These are phyloP conservation scores for Wickerhamomyces canadensis DNA, from an alignment of 805 yeast species.

Conservation along the genomic window DNA sequence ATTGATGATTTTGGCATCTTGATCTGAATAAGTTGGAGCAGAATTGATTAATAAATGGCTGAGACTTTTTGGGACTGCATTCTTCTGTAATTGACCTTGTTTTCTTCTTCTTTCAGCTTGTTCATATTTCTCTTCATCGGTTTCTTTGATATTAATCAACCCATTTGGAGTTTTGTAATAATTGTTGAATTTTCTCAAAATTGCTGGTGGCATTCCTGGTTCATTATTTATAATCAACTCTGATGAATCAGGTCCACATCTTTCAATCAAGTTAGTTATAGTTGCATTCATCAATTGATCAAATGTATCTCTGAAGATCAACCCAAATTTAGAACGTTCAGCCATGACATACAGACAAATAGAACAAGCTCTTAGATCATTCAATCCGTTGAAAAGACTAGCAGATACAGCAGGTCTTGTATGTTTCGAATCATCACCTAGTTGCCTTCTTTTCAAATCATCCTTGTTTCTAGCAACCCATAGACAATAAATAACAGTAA, in stretches of 20 bases:
- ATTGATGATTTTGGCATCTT: neutral
- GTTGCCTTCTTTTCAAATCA: conserved; percentile 46
- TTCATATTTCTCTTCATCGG: conserved; percentile 37
- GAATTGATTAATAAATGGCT: conserved; percentile 42
- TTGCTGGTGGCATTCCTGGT: conserved; percentile 58
- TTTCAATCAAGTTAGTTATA: conserved; percentile 51
- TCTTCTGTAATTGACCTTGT: conserved; percentile 45
- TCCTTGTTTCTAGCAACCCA: conserved; percentile 62
- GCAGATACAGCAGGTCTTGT: conserved; percentile 55
- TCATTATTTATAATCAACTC: conserved; percentile 42
- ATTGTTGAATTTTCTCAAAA: conserved; percentile 37
- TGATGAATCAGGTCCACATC: conserved; percentile 60
- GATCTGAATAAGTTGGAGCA: conserved; percentile 27
- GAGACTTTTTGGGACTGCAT: conserved; percentile 49
- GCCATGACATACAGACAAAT: conserved; percentile 60
- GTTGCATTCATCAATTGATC: conserved; percentile 64
- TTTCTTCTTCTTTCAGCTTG: conserved; percentile 43
- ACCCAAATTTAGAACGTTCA: conserved; percentile 57
- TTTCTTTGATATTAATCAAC: conserved; percentile 19
- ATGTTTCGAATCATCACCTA: conserved; percentile 55
- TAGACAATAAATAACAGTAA: conserved; percentile 58
- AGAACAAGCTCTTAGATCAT: conserved; percentile 62
- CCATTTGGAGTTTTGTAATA: conserved; percentile 16
- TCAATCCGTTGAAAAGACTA: conserved; percentile 47
- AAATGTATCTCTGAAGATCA: conserved; percentile 59